Evolutionary conservation across 2,329 filamentous ascomycete genomes (phyloP).

Genomic region (Amesomyces nigricolor): DNA sequence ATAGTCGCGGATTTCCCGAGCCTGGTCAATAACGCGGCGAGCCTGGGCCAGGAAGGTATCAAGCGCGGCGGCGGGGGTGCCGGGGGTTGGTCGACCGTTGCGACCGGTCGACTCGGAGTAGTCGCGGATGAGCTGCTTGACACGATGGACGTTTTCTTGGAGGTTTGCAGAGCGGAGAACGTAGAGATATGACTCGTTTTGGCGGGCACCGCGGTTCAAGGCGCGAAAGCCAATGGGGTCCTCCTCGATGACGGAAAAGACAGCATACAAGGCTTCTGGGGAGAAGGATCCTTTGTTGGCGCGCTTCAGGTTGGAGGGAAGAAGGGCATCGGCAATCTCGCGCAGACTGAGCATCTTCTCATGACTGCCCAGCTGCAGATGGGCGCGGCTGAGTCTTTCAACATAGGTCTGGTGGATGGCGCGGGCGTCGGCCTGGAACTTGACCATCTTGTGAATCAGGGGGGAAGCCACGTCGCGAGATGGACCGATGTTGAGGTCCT

Average conservation of each 20-base stretch:
- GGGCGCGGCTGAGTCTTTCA: constrained; percentile 43
- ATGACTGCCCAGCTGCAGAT: constrained; percentile 36
- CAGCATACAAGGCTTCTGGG: constrained; percentile 56
- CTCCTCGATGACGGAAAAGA: constrained; percentile 58
- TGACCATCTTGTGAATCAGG: constrained; percentile 44
- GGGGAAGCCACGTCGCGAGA: constrained; percentile 38
- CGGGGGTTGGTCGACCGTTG: constrained; percentile 24
- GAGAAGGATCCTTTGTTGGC: constrained; percentile 36
- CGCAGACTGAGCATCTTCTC: constrained; percentile 45
- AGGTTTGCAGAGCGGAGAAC: constrained; percentile 55
- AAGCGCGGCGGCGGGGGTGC: constrained; percentile 28
- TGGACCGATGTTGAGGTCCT: constrained; percentile 38
- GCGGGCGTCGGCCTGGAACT: constrained; percentile 41
- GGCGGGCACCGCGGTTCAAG: constrained; percentile 41
- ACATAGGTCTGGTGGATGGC: constrained; percentile 44
- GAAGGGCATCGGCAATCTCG: constrained; percentile 41
- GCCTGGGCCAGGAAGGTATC: constrained; percentile 46
- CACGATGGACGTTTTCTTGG: constrained; percentile 44
- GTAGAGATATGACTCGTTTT: constrained; percentile 52
- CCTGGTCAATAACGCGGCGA: constrained; percentile 45
- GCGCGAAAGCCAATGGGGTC: constrained; percentile 57
- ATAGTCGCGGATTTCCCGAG: constrained; percentile 44
- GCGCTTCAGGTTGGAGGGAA: constrained; percentile 31
- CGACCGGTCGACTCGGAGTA: constrained; percentile 41
- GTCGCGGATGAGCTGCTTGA: constrained; percentile 48